Evolutionary conservation across 495 filamentous ascomycete species (phyloP), one percentile per base, ranked within the genome.

Genomic region (Wilcoxina mikolae): DNA sequence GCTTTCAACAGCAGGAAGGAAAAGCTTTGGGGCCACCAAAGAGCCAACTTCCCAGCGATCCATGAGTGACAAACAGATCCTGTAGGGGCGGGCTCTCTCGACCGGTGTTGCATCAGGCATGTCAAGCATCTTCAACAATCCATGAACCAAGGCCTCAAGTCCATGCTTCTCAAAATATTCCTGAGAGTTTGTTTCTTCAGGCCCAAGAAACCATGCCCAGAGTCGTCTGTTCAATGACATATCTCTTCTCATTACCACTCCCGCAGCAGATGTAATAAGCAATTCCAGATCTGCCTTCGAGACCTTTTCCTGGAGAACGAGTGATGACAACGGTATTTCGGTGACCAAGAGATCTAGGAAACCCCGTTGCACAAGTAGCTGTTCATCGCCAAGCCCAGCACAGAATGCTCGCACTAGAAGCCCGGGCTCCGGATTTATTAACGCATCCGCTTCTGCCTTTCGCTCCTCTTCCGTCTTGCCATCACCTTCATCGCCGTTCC

Each of bases 21-120:
- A 96, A 10, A 96, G 78, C 26, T 83, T 79, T 0, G 89, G 84
- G 4, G 95, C 81, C 47, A 99, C 80, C 22, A 88, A 71, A 10
- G 84, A 87, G 18, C 91, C 91, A 61, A 99, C 85, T 64, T 99
- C 93, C 88, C 86, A 95, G 26, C 86, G 78, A 70, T 99, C 91
- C 93, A 96, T 95, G 50, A 99, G 70, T 15, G 93, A 95, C 3
- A 95, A 72, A 51, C 86, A 91, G 55, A 96, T 88, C 29, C 87
- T 80, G 57, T 94, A 94, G 0, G 93, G 89, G 44, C 78, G 78
- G n/a, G 88, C 86, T 62, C 79, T 75, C 55, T 95, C 85, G 2
- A 77, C 67, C 1, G 86, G 74, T 49, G 73, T 71, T 0, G 56
- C 64, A 39, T 74, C 72, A 11, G 70, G 65, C 23, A 10, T n/a